A percentile compares a stretch with the other conserved stretches of the same genome.
Evolutionary conservation across 768 basidiomycete species (phyloP).

Genomic region (Suillus weaverae): DNA sequence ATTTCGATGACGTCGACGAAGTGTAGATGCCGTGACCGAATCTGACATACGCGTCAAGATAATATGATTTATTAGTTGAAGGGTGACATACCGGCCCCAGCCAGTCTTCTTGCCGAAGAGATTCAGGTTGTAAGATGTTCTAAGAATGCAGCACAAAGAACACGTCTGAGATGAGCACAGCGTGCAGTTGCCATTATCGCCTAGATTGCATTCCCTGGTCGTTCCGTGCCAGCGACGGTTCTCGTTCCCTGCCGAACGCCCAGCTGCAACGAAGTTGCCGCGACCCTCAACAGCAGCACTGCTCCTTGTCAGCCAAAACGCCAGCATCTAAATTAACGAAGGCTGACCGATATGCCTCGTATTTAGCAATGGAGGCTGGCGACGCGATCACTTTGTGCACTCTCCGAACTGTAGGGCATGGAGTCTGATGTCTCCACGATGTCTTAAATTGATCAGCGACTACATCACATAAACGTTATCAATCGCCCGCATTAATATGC

Average conservation of each 20-base stretch:
- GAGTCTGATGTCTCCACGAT: constrained; percentile 64
- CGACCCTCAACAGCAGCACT: constrained; percentile 58
- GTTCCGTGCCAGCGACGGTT: constrained; percentile 79
- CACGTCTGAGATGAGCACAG: constrained; percentile 56
- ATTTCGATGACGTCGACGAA: constrained; percentile 79
- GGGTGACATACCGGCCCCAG: constrained; percentile 57
- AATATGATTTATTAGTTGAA: neutral
- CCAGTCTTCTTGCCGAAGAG: constrained; percentile 70
- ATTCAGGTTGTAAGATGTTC: constrained; percentile 61
- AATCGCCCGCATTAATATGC: neutral
- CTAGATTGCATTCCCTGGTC: constrained; percentile 60
- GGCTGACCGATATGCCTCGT: constrained; percentile 60
- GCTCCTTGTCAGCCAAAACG: neutral
- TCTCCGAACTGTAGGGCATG: constrained; percentile 56
- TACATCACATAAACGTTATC: constrained; percentile 23
- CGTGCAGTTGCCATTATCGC: constrained; percentile 57
- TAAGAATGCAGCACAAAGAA: constrained; percentile 63
- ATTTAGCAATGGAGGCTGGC: constrained; percentile 49
- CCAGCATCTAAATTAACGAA: neutral
- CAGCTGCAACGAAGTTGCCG: constrained; percentile 55
- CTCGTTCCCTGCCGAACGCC: constrained; percentile 65
- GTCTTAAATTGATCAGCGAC: constrained; percentile 67
- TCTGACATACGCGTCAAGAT: constrained; percentile 30
- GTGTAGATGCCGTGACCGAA: constrained; percentile 75
- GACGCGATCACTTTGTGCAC: constrained; percentile 66